phyloP scores from a whole-genome alignment of 2,329 filamentous ascomycete species.

The Fusarium solani-melongenae region DNA sequence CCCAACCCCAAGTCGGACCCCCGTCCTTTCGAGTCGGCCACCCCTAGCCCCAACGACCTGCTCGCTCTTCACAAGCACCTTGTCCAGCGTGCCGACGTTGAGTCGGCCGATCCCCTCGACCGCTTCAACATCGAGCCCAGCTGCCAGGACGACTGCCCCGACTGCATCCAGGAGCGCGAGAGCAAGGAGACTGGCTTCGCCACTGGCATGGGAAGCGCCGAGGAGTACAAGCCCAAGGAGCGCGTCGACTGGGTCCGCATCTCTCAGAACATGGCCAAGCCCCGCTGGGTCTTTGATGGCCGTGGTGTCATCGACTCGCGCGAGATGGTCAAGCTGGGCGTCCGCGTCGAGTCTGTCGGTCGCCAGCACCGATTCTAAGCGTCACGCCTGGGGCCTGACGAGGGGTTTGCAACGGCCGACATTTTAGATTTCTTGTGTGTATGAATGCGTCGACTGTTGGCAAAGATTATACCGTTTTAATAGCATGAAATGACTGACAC shows the following conservation, averaged over 20 bases:
- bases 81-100: constrained; percentile 46
- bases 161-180: constrained; percentile 58
- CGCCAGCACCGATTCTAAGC: constrained; percentile 56
- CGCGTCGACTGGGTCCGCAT: constrained; percentile 64
- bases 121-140: constrained; percentile 58
- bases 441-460: constrained; percentile 42
- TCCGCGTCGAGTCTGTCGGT: constrained; percentile 65
- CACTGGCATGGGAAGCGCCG: constrained; percentile 56
- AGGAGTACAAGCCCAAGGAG: constrained; percentile 60
- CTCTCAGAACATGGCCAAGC: constrained; percentile 61
- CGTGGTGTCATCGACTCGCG: constrained; percentile 62
- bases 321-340: constrained; percentile 61
- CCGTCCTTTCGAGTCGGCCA: constrained; percentile 54
- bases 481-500: constrained; percentile 46
- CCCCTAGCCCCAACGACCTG: constrained; percentile 58
- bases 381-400: constrained; percentile 7
- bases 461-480: constrained; percentile 47
- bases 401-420: constrained; percentile 29
- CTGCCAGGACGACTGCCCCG: constrained; percentile 60
- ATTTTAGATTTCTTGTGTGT: constrained; percentile 42
- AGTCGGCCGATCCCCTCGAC: constrained; percentile 56
- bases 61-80: constrained; percentile 61
- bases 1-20: constrained; percentile 58
- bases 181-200: constrained; percentile 52
- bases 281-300: constrained; percentile 68